These are phyloP conservation scores for Boletus subcaerulescens DNA, from an alignment of 768 basidiomycete species.

Conservation along the genomic window DNA sequence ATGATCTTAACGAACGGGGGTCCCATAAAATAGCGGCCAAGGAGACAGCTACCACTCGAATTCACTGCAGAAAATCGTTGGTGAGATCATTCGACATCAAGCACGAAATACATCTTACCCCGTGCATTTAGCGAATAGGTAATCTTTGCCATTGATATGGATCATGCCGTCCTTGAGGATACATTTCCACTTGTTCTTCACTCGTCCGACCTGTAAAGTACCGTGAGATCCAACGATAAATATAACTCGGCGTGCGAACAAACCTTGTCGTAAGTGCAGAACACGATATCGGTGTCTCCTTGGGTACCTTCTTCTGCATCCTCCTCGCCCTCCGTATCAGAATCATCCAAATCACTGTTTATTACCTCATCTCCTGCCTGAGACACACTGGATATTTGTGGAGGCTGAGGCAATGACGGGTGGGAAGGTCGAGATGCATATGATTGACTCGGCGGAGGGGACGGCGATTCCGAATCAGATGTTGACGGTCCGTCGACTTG, in stretches of 20 bases:
- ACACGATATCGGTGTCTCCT: conserved; percentile 87
- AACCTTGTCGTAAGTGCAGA: conserved; percentile 98
- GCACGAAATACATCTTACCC: conserved; percentile 57
- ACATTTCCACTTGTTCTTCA: conserved; percentile 99
- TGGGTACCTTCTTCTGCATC: conserved; percentile 75
- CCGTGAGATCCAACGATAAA: neutral
- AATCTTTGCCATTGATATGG: conserved; percentile 94
- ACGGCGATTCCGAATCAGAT: conserved; percentile 67
- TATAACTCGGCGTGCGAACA: conserved; percentile 13
- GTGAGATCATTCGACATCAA: neutral
- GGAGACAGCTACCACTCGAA: conserved; percentile 41
- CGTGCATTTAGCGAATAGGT: conserved; percentile 94
- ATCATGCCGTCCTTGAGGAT: conserved; percentile 97
- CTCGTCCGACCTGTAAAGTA: conserved; percentile 79
- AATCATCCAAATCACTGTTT: conserved; percentile 95
- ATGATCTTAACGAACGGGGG: conserved; percentile 15
- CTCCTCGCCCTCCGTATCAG: conserved; percentile 83
- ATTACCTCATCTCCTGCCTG: conserved; percentile 75
- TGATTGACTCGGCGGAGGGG: conserved; percentile 56
- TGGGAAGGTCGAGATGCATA: conserved; percentile 72
- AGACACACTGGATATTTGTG: conserved; percentile 37
- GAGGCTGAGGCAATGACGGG: conserved; percentile 70
- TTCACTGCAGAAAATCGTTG: conserved; percentile 30
- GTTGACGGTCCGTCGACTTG: conserved; percentile 76
- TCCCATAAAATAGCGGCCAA: conserved; percentile 1